Evolutionary conservation across 192 early-diverging fungal species (phyloP).

Genomic region (Mortierella hygrophila): DNA sequence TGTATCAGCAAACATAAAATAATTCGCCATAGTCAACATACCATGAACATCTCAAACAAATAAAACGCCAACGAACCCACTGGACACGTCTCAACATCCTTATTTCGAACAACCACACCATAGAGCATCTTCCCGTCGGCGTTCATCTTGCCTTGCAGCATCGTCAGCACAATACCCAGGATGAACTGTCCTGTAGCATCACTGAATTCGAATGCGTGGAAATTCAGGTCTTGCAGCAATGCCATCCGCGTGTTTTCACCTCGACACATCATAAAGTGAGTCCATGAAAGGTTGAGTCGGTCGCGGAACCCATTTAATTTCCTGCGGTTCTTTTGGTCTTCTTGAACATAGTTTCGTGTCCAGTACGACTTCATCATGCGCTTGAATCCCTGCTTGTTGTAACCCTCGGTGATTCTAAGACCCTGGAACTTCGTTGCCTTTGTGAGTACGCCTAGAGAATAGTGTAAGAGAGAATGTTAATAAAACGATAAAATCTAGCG

Average conservation of each 20-base stretch:
- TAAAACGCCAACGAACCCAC: constrained; percentile 24
- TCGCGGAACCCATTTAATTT: constrained; percentile 20
- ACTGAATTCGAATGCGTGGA: constrained; percentile 22
- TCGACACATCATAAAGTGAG: constrained; percentile 26
- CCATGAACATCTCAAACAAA: constrained; percentile 11
- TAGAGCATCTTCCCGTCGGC: constrained; percentile 6
- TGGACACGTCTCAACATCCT: too few relatives aligned
- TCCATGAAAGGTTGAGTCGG: constrained; percentile 20
- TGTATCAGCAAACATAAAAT: not conserved
- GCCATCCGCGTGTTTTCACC: constrained; percentile 20
- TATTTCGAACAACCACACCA: too few relatives aligned
- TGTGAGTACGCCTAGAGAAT: not conserved
- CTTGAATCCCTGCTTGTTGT: constrained; percentile 12
- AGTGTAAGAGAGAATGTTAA: not conserved
- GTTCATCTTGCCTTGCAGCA: constrained; percentile 16
- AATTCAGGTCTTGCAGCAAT: constrained; percentile 9
- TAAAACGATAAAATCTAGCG: not conserved
- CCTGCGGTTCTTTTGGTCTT: constrained; percentile 16
- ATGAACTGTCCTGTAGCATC: constrained; percentile 24
- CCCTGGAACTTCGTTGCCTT: not conserved
- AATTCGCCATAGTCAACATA: not conserved
- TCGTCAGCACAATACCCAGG: constrained; percentile 11
- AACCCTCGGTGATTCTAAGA: constrained; percentile 11
- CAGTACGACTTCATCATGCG: constrained; percentile 15
- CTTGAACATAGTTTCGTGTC: constrained; percentile 18